Evolutionary conservation across 2,329 filamentous ascomycete species (phyloP).

Genomic region (Trichoderma sp.): DNA sequence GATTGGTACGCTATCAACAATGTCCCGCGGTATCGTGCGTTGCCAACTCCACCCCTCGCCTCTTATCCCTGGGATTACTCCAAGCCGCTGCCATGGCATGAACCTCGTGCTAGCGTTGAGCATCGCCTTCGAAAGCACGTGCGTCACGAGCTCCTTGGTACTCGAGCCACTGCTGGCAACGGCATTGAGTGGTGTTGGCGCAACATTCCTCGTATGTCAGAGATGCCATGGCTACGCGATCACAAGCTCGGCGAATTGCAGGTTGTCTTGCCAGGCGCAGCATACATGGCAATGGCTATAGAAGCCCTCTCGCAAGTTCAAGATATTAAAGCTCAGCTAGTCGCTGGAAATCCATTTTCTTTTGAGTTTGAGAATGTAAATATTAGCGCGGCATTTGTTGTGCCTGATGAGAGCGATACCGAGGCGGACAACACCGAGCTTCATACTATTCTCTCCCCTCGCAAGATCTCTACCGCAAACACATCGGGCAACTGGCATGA

Average conservation of each 20-base stretch:
- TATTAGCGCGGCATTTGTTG: constrained; percentile 34
- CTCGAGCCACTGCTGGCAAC: constrained; percentile 26
- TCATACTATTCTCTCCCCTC: background rate
- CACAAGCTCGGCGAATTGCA: constrained; percentile 54
- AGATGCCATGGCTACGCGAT: constrained; percentile 57
- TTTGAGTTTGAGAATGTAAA: constrained; percentile 33
- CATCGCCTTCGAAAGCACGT: constrained; percentile 41
- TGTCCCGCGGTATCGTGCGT: background rate
- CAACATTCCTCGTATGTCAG: constrained; percentile 48
- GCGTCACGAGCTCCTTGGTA: constrained; percentile 47
- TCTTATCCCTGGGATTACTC: constrained; percentile 38
- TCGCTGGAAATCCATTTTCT: constrained; percentile 6
- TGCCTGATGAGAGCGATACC: constrained; percentile 29
- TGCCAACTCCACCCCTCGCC: constrained; percentile 29
- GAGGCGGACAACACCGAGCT: background rate
- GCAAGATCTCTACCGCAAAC: constrained; percentile 12
- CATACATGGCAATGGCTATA: constrained; percentile 45
- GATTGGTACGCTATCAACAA: constrained; percentile 36
- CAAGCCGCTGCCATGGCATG: constrained; percentile 31
- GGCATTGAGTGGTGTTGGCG: constrained; percentile 44
- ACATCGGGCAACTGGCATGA: background rate
- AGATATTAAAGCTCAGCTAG: constrained; percentile 15
- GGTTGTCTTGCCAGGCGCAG: constrained; percentile 47
- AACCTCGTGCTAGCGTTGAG: constrained; percentile 31
- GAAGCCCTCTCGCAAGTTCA: constrained; percentile 38